Evolutionary conservation across 768 basidiomycete species (phyloP), one percentile per base, ranked within the genome.

Genomic region (Floccularia luteovirens): DNA sequence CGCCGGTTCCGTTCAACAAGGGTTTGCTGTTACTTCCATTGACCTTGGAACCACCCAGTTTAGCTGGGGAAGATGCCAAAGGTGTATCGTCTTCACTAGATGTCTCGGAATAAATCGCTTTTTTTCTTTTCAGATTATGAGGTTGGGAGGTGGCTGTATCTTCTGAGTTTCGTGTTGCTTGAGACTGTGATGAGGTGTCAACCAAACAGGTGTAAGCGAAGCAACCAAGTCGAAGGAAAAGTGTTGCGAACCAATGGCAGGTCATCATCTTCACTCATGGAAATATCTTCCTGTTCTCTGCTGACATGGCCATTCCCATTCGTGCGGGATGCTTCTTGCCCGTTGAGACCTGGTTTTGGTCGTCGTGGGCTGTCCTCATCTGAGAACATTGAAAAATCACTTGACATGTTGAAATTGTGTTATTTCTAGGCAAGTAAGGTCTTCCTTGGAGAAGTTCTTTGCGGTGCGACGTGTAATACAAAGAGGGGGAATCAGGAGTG

Each of bases 71-170:
- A 20, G 83, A 82, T 36, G 83, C 79, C 27, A 86, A 70, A 38
- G 82, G 83, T 13, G 64, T 66, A 41, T 87, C 83, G 47, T 88
- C 82, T 33, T 85, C 83, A 44, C 78, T 82, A 21, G 79, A 82
- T 37, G 78, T 72, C 43, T 74, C 72, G 16, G 65, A 66, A 43
- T 69, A 69, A 20, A 62, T 55, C 19, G 66, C 60, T 51, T 75
- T 76, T 64, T 80, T 82, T 54, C 81, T 76, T 62, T 88, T 89
- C 44, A 64, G 44, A 35, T 49, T 56, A 36, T 64, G 64, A 35
- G 58, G 50, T 35, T 60, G 56, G n/a, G n/a, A n/a, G 16, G 60
- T 58, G 16, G 54, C 52, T 49, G 66, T 61, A 27, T 69, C 60
- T 56, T 74, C 72, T 21, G 69, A 62, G 36, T 60, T 63, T 45